Evolutionary conservation across 768 basidiomycete genomes (phyloP).

Genomic region (Phallus indusiatus): DNA sequence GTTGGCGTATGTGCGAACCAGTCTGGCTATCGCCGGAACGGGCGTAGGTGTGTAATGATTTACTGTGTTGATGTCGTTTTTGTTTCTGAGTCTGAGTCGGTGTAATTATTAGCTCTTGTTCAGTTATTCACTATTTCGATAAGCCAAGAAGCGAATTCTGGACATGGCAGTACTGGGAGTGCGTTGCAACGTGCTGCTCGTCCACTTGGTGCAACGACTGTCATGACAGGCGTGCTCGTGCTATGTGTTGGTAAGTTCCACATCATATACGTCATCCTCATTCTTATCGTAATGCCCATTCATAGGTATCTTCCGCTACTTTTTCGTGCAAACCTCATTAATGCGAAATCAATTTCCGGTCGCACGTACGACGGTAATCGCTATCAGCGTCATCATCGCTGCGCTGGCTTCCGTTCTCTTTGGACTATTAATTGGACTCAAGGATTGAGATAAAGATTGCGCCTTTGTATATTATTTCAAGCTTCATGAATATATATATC

Average conservation of each 20-base stretch:
- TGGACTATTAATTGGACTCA: conserved; percentile 27
- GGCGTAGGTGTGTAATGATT: conserved; percentile 57
- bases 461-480: too few species aligned
- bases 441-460: not conserved
- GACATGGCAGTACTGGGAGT: not conserved
- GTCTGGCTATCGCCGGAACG: conserved; percentile 46
- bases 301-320: conserved; percentile 44
- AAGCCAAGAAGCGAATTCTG: too few species aligned
- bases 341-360: conserved; percentile 43
- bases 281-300: not conserved
- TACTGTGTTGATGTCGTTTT: too few species aligned
- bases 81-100: too few species aligned
- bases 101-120: too few species aligned
- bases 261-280: not conserved
- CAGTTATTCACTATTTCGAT: too few species aligned
- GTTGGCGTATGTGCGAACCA: conserved; percentile 56
- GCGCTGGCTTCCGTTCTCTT: conserved; percentile 35
- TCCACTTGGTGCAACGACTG: conserved; percentile 42
- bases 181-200: conserved; percentile 28
- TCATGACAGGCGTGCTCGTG: conserved; percentile 37
- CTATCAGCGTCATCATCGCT: conserved; percentile 32
- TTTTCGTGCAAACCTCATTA: conserved; percentile 40
- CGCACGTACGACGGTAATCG: conserved; percentile 35
- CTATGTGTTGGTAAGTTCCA: conserved; percentile 37
- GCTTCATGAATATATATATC: too few species aligned